phyloP scores from a whole-genome alignment of 495 filamentous ascomycete species.

The Cudoniella acicularis region DNA sequence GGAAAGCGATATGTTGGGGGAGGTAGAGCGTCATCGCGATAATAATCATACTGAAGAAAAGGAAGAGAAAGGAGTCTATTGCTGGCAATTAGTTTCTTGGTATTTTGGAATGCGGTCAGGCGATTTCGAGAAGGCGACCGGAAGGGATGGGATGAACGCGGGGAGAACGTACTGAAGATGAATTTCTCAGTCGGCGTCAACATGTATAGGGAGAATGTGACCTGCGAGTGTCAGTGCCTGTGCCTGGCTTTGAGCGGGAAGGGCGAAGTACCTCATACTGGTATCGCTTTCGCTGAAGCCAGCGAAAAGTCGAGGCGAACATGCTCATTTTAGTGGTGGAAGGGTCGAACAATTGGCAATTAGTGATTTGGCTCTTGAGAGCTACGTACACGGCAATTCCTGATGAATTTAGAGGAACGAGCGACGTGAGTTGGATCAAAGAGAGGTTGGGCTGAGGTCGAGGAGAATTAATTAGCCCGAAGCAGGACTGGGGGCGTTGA shows the following conservation, averaged over 20 bases:
- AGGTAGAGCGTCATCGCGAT: constrained; percentile 88
- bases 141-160: background rate
- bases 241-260: background rate
- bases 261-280: constrained; percentile 61
- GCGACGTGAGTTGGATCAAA: constrained; percentile 3
- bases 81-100: constrained; percentile 6
- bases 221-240: constrained; percentile 25
- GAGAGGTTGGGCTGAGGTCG: background rate
- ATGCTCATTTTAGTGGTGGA: constrained; percentile 15
- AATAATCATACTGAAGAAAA: constrained; percentile 78
- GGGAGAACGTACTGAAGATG: constrained; percentile 56
- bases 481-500: too few relatives aligned
- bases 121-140: background rate
- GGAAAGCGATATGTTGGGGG: constrained; percentile 76
- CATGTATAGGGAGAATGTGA: constrained; percentile 84
- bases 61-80: constrained; percentile 84
- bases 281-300: constrained; percentile 72
- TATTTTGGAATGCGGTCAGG: too few relatives aligned
- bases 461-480: background rate
- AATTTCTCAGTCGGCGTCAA: constrained; percentile 79
- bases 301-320: constrained; percentile 27
- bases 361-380: background rate
- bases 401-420: background rate
- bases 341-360: background rate
- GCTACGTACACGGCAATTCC: background rate